A percentile compares a stretch with the other conserved stretches of the same genome.
phyloP scores from a whole-genome alignment of 495 filamentous ascomycete species.

The Massariosphaeria phaeospora region DNA sequence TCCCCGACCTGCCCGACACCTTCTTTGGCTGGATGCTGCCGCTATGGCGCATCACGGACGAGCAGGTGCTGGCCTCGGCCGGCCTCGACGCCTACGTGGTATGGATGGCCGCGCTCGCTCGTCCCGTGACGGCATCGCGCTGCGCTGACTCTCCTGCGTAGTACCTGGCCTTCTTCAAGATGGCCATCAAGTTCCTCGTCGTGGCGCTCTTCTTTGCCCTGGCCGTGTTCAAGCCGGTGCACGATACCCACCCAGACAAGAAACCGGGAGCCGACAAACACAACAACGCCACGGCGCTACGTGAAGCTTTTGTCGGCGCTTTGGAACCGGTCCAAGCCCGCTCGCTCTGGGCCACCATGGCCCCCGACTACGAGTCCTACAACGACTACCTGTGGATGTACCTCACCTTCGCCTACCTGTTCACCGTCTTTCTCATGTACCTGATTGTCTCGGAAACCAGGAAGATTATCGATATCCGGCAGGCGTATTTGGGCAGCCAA shows the following conservation, averaged over 20 bases:
- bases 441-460: conserved; percentile 75
- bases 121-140: background rate
- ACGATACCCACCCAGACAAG: conserved; percentile 54
- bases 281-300: background rate
- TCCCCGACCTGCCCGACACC: conserved; percentile 79
- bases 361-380: conserved; percentile 29
- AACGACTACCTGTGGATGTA: conserved; percentile 84
- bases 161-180: conserved; percentile 93
- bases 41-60: conserved; percentile 81
- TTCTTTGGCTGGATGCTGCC: conserved; percentile 93
- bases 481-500: conserved; percentile 88
- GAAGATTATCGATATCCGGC: conserved; percentile 75
- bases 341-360: conserved; percentile 9
- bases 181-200: conserved; percentile 77
- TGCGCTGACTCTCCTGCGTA: conserved; percentile 35
- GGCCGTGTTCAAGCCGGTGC: conserved; percentile 77
- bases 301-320: too few species aligned
- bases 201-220: conserved; percentile 74
- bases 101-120: conserved; percentile 40
- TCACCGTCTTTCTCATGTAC: conserved; percentile 76
- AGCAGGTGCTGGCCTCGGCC: conserved; percentile 83
- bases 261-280: conserved; percentile 9
- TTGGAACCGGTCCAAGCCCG: conserved; percentile 2
- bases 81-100: conserved; percentile 94
- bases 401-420: conserved; percentile 84